These are phyloP conservation scores for Xylaria intraflava DNA, from an alignment of 495 filamentous ascomycete genomes.

Conservation along the genomic window DNA sequence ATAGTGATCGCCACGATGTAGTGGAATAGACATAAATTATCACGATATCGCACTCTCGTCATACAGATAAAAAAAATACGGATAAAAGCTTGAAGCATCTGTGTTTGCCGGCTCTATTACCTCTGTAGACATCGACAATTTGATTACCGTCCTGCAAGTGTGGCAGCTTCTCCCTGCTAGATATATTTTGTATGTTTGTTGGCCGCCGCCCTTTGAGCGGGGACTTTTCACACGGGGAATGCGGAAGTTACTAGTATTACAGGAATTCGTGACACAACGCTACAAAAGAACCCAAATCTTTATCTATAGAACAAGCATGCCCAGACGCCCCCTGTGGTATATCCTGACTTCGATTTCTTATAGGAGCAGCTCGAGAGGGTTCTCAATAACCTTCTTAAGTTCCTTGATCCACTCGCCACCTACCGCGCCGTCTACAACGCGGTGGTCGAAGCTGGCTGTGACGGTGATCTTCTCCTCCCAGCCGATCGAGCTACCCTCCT, in stretches of 20 bases:
- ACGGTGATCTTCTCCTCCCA: slow-evolving; percentile 97
- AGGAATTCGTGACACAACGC: slow-evolving; percentile 26
- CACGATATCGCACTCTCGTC: background rate
- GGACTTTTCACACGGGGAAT: background rate
- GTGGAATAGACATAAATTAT: background rate
- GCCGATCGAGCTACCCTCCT: slow-evolving; percentile 73
- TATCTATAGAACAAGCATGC: slow-evolving; percentile 30
- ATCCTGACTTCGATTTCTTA: slow-evolving; percentile 36
- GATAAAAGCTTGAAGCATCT: background rate
- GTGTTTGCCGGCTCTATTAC: background rate
- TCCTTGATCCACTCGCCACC: slow-evolving; percentile 96
- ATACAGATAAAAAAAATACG: too few species aligned
- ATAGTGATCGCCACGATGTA: background rate
- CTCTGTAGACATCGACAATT: background rate
- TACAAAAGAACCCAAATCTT: slow-evolving; percentile 25
- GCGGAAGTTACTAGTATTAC: slow-evolving; percentile 28
- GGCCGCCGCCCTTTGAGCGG: background rate
- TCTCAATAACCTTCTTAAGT: slow-evolving; percentile 96
- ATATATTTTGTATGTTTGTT: background rate
- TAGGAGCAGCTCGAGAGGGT: slow-evolving; percentile 87
- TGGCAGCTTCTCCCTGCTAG: background rate
- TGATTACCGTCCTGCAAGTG: background rate
- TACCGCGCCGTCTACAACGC: slow-evolving; percentile 81
- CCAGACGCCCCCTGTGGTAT: slow-evolving; percentile 23
- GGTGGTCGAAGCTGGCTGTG: slow-evolving; percentile 95